phyloP scores from a whole-genome alignment of 2,329 filamentous ascomycete genomes.

The Monosporascus sp. region DNA sequence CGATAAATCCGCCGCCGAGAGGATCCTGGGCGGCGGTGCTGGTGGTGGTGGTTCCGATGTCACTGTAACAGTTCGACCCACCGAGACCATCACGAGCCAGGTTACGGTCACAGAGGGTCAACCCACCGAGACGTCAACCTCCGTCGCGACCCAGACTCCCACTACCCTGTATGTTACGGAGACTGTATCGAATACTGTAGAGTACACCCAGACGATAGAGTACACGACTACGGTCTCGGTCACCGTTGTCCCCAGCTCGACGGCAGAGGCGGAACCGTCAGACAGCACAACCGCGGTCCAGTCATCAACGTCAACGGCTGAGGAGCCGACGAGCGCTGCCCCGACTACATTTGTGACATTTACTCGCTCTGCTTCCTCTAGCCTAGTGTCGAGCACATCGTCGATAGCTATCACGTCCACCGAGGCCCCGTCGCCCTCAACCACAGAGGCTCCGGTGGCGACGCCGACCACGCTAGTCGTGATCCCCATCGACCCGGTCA shows the following conservation, averaged over 20 bases:
- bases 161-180: background rate
- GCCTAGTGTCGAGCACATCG: background rate
- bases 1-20: slow-evolving; percentile 32
- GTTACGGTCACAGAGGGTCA: slow-evolving; percentile 12
- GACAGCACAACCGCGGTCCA: background rate
- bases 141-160: background rate
- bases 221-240: background rate
- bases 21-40: slow-evolving; percentile 33
- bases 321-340: background rate
- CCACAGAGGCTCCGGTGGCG: background rate
- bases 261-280: background rate
- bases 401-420: background rate
- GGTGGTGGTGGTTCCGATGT: slow-evolving; percentile 1
- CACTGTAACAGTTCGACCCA: slow-evolving; percentile 1
- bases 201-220: background rate
- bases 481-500: background rate
- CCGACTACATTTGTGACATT: background rate
- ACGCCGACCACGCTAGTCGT: background rate
- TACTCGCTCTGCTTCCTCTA: background rate
- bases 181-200: background rate
- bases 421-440: background rate
- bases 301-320: background rate
- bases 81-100: slow-evolving; percentile 2
- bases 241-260: background rate
- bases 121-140: background rate